Evolutionary conservation across 1,284 basidiomycete species (phyloP).

Genomic region (Rhodotorula glutinis): DNA sequence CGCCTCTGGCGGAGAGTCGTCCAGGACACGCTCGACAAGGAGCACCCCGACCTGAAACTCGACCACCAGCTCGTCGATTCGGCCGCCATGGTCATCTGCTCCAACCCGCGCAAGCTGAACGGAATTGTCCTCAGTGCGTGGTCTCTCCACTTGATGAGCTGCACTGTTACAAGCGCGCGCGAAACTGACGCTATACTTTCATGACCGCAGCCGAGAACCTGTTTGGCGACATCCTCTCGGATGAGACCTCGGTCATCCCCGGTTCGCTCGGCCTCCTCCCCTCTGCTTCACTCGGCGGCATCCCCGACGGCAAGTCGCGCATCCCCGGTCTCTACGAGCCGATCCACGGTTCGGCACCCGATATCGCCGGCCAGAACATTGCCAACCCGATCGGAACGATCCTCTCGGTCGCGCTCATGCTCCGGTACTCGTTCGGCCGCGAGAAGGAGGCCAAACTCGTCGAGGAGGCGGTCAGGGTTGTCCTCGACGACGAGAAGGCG

Average conservation of each 20-base stretch:
- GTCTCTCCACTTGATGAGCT: not conserved
- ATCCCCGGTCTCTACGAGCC: slow-evolving; percentile 89
- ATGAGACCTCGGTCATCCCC: slow-evolving; percentile 95
- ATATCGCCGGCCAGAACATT: slow-evolving; percentile 91
- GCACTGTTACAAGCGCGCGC: not conserved
- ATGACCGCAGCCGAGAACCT: slow-evolving; percentile 68
- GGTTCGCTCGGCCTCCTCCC: slow-evolving; percentile 94
- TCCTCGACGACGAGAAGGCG: slow-evolving; percentile 66
- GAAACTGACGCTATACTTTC: no score
- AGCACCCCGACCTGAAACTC: slow-evolving; percentile 79
- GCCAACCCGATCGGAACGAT: slow-evolving; percentile 98
- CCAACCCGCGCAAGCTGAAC: slow-evolving; percentile 89
- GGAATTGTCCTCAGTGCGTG: slow-evolving; percentile 73
- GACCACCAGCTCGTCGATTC: slow-evolving; percentile 91
- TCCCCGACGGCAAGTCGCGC: slow-evolving; percentile 68
- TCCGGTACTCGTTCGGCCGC: slow-evolving; percentile 88
- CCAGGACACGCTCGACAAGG: slow-evolving; percentile 71
- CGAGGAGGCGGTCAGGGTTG: slow-evolving; percentile 82
- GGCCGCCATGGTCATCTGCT: slow-evolving; percentile 92
- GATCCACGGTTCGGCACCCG: slow-evolving; percentile 91
- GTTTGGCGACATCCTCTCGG: slow-evolving; percentile 76
- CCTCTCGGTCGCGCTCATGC: slow-evolving; percentile 89
- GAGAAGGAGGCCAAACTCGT: slow-evolving; percentile 78
- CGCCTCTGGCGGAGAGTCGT: slow-evolving; percentile 92
- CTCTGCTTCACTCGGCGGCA: slow-evolving; percentile 89